Conservation (phyloP, 805 yeast species). For the Candida orba region DNA sequence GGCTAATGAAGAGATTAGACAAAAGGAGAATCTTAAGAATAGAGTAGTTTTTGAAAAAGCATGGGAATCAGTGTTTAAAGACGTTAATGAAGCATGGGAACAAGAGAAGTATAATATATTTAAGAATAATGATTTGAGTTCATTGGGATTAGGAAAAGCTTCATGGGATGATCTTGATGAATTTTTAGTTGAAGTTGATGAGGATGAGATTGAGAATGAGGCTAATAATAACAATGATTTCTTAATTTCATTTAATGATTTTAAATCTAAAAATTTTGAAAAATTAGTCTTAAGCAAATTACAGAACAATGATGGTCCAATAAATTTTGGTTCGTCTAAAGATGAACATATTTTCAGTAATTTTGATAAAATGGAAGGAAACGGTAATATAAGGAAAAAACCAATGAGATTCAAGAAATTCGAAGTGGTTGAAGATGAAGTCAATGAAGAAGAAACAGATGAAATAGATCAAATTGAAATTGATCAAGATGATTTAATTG, state of each 20-base stretch:
- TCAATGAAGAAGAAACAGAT: slow-evolving; percentile 3
- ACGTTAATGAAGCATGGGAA: slow-evolving; percentile 66
- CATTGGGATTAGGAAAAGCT: slow-evolving; percentile 42
- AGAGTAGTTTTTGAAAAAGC: slow-evolving; percentile 60
- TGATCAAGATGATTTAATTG: slow-evolving; percentile 6
- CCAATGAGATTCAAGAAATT: slow-evolving; percentile 19
- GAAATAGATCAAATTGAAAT: not conserved
- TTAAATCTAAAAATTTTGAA: slow-evolving; percentile 17
- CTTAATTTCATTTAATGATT: slow-evolving; percentile 13
- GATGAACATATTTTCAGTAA: slow-evolving; percentile 16
- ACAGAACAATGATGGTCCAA: slow-evolving; percentile 10
- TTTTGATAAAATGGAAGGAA: slow-evolving; percentile 14
- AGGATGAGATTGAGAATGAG: slow-evolving; percentile 11
- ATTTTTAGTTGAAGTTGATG: slow-evolving; percentile 21
- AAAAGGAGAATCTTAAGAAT: slow-evolving; percentile 53
- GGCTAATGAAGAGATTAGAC: slow-evolving; percentile 71
- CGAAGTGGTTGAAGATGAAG: slow-evolving; percentile 8
- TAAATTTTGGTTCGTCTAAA: slow-evolving; percentile 14
- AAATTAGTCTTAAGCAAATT: slow-evolving; percentile 16
- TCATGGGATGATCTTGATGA: slow-evolving; percentile 65
- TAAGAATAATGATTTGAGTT: slow-evolving; percentile 65
- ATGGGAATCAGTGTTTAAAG: slow-evolving; percentile 75
- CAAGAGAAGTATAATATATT: slow-evolving; percentile 63
- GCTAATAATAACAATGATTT: slow-evolving; percentile 15
- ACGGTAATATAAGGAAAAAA: slow-evolving; percentile 3